Conservation (phyloP, 768 basidiomycete genomes). For the Termitomyces sp. region DNA sequence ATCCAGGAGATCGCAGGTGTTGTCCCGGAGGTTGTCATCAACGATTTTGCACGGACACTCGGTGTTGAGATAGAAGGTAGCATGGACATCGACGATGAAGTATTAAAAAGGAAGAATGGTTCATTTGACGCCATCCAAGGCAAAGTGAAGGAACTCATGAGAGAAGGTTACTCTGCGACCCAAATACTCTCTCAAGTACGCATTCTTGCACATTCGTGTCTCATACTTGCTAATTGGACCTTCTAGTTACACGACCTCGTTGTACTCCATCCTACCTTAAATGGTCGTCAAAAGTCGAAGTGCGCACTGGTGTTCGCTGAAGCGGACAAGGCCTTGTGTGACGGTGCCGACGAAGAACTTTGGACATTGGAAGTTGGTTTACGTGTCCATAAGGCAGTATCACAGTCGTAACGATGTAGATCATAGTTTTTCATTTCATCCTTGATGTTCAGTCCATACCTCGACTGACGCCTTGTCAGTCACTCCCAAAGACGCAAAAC, state of each 20-base stretch:
- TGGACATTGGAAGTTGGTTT: constrained; percentile 92
- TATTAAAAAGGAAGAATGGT: constrained; percentile 24
- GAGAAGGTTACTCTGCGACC: constrained; percentile 90
- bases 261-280: constrained; percentile 77
- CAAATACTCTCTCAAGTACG: constrained; percentile 87
- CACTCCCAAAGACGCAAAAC: background rate
- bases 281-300: constrained; percentile 74
- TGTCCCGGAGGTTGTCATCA: constrained; percentile 74
- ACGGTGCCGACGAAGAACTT: constrained; percentile 96
- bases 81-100: constrained; percentile 53
- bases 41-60: constrained; percentile 64
- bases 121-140: constrained; percentile 63
- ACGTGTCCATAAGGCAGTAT: constrained; percentile 66
- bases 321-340: constrained; percentile 93
- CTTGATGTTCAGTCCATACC: too few species aligned
- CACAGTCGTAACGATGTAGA: constrained; percentile 16
- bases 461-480: background rate
- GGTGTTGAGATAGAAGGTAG: constrained; percentile 64
- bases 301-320: constrained; percentile 88
- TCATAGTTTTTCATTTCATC: too few species aligned
- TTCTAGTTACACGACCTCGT: constrained; percentile 86
- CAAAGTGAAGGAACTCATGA: constrained; percentile 73
- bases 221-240: constrained; percentile 9
- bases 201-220: constrained; percentile 13
- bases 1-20: constrained; percentile 98